Percentiles rank a stretch among this genome's conserved stretches.
phyloP scores from a whole-genome alignment of 164 flowering plant genomes.

The Macadamia tetraphylla region DNA sequence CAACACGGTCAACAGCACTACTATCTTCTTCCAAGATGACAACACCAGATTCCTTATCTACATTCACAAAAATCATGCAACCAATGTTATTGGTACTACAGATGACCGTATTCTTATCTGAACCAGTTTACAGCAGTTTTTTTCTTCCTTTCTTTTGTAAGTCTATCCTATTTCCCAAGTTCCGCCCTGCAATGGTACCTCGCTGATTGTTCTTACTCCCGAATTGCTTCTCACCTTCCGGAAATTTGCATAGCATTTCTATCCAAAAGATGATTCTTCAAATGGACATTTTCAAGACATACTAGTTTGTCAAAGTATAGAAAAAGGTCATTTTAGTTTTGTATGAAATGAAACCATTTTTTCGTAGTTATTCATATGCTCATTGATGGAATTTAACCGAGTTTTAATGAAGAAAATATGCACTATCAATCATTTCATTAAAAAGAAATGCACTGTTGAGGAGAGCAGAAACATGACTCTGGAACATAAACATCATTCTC shows the following conservation, averaged over 20 bases:
- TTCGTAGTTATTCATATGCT: too few relatives aligned
- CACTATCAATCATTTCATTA: too few relatives aligned
- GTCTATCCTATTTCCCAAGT: not conserved
- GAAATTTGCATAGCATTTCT: too few relatives aligned
- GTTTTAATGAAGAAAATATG: too few relatives aligned
- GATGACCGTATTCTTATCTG: not conserved
- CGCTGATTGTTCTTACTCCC: not conserved
- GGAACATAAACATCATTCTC: not conserved
- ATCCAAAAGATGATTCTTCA: too few relatives aligned
- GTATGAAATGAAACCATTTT: not conserved
- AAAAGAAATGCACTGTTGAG: not conserved
- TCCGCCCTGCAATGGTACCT: too few relatives aligned
- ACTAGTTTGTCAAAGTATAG: too few relatives aligned
- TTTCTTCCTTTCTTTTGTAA: not conserved
- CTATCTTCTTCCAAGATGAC: conserved; percentile 52
- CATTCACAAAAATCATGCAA: conserved; percentile 8
- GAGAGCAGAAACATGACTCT: not conserved
- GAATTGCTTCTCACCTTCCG: too few relatives aligned
- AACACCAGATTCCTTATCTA: conserved; percentile 63
- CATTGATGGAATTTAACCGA: too few relatives aligned
- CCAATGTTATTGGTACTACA: not conserved
- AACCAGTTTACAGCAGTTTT: not conserved
- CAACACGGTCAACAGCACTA: conserved; percentile 57
- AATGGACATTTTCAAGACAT: too few relatives aligned
- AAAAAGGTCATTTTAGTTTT: too few relatives aligned